Evolutionary conservation across 2,329 filamentous ascomycete genomes (phyloP).

Genomic region (Aspergillus arachidicola): DNA sequence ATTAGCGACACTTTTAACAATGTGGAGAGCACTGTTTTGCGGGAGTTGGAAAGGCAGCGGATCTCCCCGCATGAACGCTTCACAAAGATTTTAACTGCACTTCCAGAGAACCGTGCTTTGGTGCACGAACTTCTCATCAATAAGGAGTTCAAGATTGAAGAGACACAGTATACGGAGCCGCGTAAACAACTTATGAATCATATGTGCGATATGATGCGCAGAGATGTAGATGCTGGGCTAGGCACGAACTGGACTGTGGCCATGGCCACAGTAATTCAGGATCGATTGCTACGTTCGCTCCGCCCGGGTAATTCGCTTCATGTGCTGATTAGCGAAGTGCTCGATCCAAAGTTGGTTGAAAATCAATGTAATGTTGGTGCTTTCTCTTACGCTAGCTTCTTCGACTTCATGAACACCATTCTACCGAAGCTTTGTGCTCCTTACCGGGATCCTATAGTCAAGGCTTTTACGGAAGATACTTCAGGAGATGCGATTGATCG

Average conservation of each 20-base stretch:
- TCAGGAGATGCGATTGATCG: slow-evolving; percentile 63
- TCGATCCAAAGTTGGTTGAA: slow-evolving; percentile 61
- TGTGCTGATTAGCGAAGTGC: slow-evolving; percentile 60
- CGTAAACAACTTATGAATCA: slow-evolving; percentile 61
- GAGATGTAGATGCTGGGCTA: slow-evolving; percentile 57
- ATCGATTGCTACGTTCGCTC: slow-evolving; percentile 61
- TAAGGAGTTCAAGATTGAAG: slow-evolving; percentile 64
- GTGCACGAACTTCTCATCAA: slow-evolving; percentile 68
- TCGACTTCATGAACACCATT: slow-evolving; percentile 64
- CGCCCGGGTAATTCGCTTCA: slow-evolving; percentile 64
- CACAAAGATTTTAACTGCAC: slow-evolving; percentile 59
- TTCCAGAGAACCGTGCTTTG: slow-evolving; percentile 63
- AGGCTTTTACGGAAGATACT: slow-evolving; percentile 55
- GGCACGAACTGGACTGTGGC: slow-evolving; percentile 63
- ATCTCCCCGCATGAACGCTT: slow-evolving; percentile 44
- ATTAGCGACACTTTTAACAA: slow-evolving; percentile 45
- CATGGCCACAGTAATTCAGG: slow-evolving; percentile 67
- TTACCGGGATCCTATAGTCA: slow-evolving; percentile 63
- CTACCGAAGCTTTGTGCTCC: slow-evolving; percentile 67
- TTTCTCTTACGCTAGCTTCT: slow-evolving; percentile 67
- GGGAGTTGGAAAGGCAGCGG: slow-evolving; percentile 38
- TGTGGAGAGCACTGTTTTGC: slow-evolving; percentile 35
- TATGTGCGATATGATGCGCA: slow-evolving; percentile 62
- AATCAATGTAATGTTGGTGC: slow-evolving; percentile 61
- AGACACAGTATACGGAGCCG: slow-evolving; percentile 50